Evolutionary conservation across 208 protist species (phyloP).

Genomic region (Acanthamoeba royreba): DNA sequence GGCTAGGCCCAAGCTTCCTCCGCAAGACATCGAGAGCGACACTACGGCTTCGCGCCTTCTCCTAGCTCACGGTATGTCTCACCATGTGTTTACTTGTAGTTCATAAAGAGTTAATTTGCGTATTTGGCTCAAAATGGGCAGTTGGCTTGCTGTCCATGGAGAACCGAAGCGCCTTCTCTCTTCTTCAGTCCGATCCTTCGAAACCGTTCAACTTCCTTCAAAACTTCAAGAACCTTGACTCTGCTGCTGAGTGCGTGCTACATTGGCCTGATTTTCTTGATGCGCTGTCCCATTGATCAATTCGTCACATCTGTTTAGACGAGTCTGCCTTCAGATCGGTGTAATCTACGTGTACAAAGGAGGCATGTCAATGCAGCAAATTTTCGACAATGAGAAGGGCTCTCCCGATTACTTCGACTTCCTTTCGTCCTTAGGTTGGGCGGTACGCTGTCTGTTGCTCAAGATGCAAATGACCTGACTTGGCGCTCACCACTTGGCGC

Average conservation of each 20-base stretch:
- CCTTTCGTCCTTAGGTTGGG: background rate
- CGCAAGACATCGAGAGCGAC: conserved; percentile 26
- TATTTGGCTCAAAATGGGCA: background rate
- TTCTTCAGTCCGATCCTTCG: background rate
- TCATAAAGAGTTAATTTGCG: no score
- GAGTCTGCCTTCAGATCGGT: background rate
- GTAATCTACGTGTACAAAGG: conserved; percentile 13
- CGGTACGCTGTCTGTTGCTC: no score
- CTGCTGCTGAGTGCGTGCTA: background rate
- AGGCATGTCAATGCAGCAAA: background rate
- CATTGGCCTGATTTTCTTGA: background rate
- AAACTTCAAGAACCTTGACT: conserved; percentile 42
- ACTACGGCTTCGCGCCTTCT: conserved; percentile 9
- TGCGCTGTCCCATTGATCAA: no score
- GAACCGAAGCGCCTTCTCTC: background rate
- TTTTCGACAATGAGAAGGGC: conserved; percentile 18
- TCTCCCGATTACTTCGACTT: conserved; percentile 40
- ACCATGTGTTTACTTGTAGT: no score
- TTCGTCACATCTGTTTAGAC: no score
- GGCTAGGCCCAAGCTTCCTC: no score
- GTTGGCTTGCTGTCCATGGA: conserved; percentile 16
- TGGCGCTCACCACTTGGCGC: background rate
- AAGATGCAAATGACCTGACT: no score
- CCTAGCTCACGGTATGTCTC: conserved; percentile 5
- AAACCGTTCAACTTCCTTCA: conserved; percentile 42